Conservation (phyloP, 139 green algal species). For the Chlorella sp. region DNA sequence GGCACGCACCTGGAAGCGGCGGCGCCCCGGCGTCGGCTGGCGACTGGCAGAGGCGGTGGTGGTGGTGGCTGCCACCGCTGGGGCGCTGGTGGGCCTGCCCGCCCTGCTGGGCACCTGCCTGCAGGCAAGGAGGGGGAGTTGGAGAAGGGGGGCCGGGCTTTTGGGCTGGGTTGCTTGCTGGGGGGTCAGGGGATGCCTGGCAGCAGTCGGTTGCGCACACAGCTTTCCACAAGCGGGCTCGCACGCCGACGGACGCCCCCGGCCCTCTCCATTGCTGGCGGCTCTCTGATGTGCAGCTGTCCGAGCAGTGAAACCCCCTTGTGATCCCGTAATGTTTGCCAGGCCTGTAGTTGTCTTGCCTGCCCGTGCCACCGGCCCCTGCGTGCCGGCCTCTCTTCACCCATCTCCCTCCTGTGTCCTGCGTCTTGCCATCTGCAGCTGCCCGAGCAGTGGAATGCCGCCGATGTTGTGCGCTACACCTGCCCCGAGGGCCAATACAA, state of each 20-base stretch:
- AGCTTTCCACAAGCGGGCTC: not conserved
- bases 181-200: too few relatives aligned
- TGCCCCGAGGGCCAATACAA: constrained; percentile 79
- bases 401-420: too few relatives aligned
- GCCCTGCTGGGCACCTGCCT: constrained; percentile 49
- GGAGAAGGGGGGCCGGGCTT: too few relatives aligned
- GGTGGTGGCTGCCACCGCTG: constrained; percentile 1
- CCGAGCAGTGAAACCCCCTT: constrained; percentile 36
- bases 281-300: not conserved
- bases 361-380: not conserved
- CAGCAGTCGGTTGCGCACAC: not conserved
- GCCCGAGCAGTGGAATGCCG: constrained; percentile 40
- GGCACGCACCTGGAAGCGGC: constrained; percentile 62
- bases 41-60: constrained; percentile 49
- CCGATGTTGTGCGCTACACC: constrained; percentile 34
- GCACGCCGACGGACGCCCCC: too few relatives aligned
- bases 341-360: not conserved
- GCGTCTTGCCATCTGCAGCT: not conserved
- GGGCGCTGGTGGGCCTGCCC: constrained; percentile 4
- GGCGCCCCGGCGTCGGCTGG: constrained; percentile 20
- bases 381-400: too few relatives aligned
- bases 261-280: not conserved
- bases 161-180: too few relatives aligned
- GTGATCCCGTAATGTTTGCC: not conserved
- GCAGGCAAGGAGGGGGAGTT: not conserved